Percentiles rank a stretch among this genome's conserved stretches.
Evolutionary conservation across 345 rosid genomes (phyloP).

Genomic region (Murraya paniculata): DNA sequence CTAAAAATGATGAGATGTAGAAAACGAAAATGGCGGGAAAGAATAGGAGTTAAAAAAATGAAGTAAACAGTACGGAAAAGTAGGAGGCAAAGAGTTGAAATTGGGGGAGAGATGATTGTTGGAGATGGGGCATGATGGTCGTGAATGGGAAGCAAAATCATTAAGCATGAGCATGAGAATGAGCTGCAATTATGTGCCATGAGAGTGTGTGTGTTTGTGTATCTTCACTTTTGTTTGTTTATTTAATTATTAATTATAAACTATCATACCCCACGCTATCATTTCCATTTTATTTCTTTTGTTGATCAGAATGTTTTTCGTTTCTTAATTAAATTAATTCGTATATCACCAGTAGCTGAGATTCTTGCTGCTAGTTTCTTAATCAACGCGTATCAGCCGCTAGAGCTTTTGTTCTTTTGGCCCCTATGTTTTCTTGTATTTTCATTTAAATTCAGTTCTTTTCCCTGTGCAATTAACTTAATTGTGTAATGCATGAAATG

Average conservation of each 20-base stretch:
- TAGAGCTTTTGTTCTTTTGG: not conserved
- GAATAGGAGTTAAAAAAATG: not conserved
- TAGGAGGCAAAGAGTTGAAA: constrained; percentile 11
- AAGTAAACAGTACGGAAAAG: constrained; percentile 17
- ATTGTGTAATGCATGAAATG: not conserved
- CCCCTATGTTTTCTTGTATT: not conserved
- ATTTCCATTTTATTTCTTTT: constrained; percentile 7
- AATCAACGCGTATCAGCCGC: not conserved
- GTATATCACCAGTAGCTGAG: not conserved
- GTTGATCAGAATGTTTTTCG: not conserved
- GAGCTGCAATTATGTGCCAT: constrained; percentile 51
- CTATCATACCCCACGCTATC: constrained; percentile 22
- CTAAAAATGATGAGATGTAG: not conserved
- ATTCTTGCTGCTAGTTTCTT: not conserved
- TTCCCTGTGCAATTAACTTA: not conserved
- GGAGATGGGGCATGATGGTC: constrained; percentile 36
- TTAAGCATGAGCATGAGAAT: constrained; percentile 62
- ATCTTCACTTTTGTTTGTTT: constrained; percentile 13
- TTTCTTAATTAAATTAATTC: not conserved
- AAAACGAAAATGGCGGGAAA: constrained; percentile 7
- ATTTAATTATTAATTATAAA: not conserved
- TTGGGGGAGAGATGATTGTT: constrained; percentile 27
- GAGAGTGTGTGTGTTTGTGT: constrained; percentile 43
- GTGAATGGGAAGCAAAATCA: constrained; percentile 61
- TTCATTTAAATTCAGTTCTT: not conserved